These are phyloP conservation scores for Yueomyces sinensis DNA, from an alignment of 805 yeast genomes.

Conservation along the genomic window DNA sequence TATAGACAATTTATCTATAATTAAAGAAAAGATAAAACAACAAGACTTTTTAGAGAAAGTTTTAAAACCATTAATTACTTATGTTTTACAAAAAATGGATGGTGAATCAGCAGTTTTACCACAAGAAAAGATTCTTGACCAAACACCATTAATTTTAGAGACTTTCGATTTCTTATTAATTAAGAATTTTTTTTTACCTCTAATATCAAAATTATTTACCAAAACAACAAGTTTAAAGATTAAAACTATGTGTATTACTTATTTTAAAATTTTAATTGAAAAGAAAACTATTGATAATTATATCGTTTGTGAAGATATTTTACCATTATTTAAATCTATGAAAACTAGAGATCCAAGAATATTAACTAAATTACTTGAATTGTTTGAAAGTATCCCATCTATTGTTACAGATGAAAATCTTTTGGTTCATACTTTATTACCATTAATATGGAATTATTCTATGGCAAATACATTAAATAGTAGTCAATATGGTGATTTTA, in stretches of 20 bases:
- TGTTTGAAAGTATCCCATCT: slow-evolving; percentile 26
- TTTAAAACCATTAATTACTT: slow-evolving; percentile 18
- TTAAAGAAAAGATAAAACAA: slow-evolving; percentile 37
- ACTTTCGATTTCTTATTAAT: slow-evolving; percentile 54
- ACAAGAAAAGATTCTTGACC: slow-evolving; percentile 41
- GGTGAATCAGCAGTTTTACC: slow-evolving; percentile 15
- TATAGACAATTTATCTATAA: slow-evolving; percentile 33
- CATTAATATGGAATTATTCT: slow-evolving; percentile 38
- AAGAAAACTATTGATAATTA: slow-evolving; percentile 55
- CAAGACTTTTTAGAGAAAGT: slow-evolving; percentile 32
- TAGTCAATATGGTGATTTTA: slow-evolving; percentile 29
- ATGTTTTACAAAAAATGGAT: slow-evolving; percentile 12
- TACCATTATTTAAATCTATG: slow-evolving; percentile 67
- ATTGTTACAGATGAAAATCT: slow-evolving; percentile 36
- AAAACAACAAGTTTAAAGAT: slow-evolving; percentile 76
- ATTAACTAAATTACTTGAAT: slow-evolving; percentile 33
- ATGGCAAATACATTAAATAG: slow-evolving; percentile 32
- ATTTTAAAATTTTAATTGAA: slow-evolving; percentile 45
- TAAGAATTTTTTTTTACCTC: slow-evolving; percentile 65
- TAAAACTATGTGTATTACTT: slow-evolving; percentile 51
- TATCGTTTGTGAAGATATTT: slow-evolving; percentile 58
- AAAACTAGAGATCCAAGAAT: slow-evolving; percentile 66
- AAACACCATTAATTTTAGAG: slow-evolving; percentile 29
- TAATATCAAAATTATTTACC: slow-evolving; percentile 57
- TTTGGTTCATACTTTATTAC: slow-evolving; percentile 39